phyloP scores from a whole-genome alignment of 495 filamentous ascomycete genomes.

The Tetracladium setigerum region DNA sequence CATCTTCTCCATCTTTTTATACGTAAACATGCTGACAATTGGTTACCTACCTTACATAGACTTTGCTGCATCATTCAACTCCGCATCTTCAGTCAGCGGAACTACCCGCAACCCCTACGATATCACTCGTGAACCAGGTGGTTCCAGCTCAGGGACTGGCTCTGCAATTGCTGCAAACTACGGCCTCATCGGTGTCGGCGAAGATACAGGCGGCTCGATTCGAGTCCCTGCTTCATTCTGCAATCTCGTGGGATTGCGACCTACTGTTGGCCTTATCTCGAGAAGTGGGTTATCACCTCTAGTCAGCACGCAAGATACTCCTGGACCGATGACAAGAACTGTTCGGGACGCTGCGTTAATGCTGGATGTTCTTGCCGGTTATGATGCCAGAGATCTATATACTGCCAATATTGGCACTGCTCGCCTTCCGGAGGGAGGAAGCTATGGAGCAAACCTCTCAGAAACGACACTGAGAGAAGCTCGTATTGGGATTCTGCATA shows the following conservation, averaged over 20 bases:
- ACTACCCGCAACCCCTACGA: slow-evolving; percentile 25
- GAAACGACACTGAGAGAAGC: slow-evolving; percentile 15
- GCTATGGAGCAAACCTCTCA: slow-evolving; percentile 21
- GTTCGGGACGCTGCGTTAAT: slow-evolving; percentile 31
- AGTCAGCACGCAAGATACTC: slow-evolving; percentile 26
- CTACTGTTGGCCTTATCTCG: slow-evolving; percentile 40
- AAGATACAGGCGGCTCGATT: slow-evolving; percentile 43
- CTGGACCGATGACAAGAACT: slow-evolving; percentile 28
- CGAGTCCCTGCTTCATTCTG: slow-evolving; percentile 37
- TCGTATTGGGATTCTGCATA: slow-evolving; percentile 21
- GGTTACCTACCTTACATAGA: too few species aligned
- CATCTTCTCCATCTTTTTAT: too few species aligned
- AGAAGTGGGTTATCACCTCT: slow-evolving; percentile 26
- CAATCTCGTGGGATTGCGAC: slow-evolving; percentile 29
- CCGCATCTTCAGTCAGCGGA: slow-evolving; percentile 24
- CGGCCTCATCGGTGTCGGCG: slow-evolving; percentile 42
- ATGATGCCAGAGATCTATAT: slow-evolving; percentile 25
- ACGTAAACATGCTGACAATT: too few species aligned
- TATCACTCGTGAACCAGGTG: slow-evolving; percentile 33
- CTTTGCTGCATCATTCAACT: slow-evolving; percentile 13
- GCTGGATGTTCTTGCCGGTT: slow-evolving; percentile 27
- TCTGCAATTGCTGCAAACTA: slow-evolving; percentile 45
- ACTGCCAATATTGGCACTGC: slow-evolving; percentile 20
- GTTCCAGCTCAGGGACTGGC: slow-evolving; percentile 55
- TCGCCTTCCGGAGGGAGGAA: slow-evolving; percentile 20